phyloP scores from a whole-genome alignment of 805 yeast species.

The Starmerella apis region DNA sequence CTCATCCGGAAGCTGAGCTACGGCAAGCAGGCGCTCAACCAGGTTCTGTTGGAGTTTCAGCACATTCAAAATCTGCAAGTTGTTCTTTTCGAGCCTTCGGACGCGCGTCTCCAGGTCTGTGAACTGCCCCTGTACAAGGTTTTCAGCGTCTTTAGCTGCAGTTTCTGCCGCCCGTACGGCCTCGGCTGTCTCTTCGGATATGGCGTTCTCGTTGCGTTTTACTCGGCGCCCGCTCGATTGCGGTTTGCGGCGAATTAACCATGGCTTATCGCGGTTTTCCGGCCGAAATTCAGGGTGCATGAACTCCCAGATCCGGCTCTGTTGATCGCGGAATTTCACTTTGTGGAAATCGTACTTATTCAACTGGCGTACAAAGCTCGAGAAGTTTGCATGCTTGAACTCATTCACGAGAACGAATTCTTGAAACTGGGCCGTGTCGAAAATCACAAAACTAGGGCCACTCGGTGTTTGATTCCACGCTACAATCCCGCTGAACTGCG shows the following conservation, averaged over 20 bases:
- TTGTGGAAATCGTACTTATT: constrained; percentile 97
- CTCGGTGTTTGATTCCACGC: constrained; percentile 57
- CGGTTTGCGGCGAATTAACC: constrained; percentile 69
- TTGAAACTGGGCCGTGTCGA: constrained; percentile 40
- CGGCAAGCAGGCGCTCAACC: constrained; percentile 18
- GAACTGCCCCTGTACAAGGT: constrained; percentile 12
- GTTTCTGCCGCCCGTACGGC: constrained; percentile 24
- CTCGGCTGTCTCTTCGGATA: constrained; percentile 19
- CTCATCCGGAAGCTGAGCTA: constrained; percentile 9
- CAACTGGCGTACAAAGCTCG: constrained; percentile 87
- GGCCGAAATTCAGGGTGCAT: constrained; percentile 78
- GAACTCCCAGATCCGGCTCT: constrained; percentile 62
- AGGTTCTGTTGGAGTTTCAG: constrained; percentile 21
- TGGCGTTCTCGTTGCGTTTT: constrained; percentile 9
- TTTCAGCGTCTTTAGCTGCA: constrained; percentile 22
- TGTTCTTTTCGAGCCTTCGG: constrained; percentile 16
- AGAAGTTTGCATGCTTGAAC: constrained; percentile 90
- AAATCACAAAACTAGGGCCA: constrained; percentile 83
- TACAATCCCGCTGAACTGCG: constrained; percentile 62
- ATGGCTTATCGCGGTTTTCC: constrained; percentile 67
- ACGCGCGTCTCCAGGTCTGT: constrained; percentile 17
- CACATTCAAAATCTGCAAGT: constrained; percentile 19
- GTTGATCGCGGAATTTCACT: constrained; percentile 49
- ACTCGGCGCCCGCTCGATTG: constrained; percentile 19
- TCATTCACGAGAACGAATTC: constrained; percentile 65